Base-by-base conservation (phyloP, 2,329 filamentous ascomycete species). In the Xylaria sp. region DNA sequence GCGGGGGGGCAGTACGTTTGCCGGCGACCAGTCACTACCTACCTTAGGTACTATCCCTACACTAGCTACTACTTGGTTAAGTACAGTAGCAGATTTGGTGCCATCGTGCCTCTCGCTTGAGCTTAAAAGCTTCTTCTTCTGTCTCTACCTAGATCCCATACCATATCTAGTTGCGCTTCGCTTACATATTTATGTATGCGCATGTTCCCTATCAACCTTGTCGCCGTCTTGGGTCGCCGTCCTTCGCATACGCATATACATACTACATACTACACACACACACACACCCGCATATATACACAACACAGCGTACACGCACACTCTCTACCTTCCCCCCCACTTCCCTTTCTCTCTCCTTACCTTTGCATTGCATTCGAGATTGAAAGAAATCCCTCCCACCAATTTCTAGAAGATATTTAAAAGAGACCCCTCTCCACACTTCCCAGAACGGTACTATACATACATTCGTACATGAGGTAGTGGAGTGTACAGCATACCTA, bases 381-480 rank as follows among this genome's bases (percentile, higher is more conserved):
- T 61, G 60, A 19, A 27, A 59, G 58, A 62, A 62, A 60, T 68
- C 65, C 65, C 61, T 57, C 61, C 61, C 65, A 32, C 61, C 65
- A 32, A 36, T 60, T 67, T 65, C 57, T 61, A 48, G 61, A 61
- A 69, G 32, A 36, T 61, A 65, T 61, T 64, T 56, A 69, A 68
- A 30, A 62, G 30, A 62, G 47, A 39, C 69, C 66, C 27, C 45
- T 66, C 68, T 51, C 68, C 65, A 70, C 68, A 68, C 65, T 64
- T 61, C 51, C 57, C 42, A 60, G 54, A 64, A n/a, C 53, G 34
- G 53, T 9, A 42, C 27, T 24, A 17, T 42, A 42, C 34, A 36
- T 36, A 36, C 11, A 11, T 36, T 11, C 34, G 14, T 42, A 42
- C 39, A 42, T 42, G 39, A 42, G 39, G 12, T 14, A 42, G 39